phyloP scores from a whole-genome alignment of 1,284 basidiomycete species.

The Ceratobasidium sp. region DNA sequence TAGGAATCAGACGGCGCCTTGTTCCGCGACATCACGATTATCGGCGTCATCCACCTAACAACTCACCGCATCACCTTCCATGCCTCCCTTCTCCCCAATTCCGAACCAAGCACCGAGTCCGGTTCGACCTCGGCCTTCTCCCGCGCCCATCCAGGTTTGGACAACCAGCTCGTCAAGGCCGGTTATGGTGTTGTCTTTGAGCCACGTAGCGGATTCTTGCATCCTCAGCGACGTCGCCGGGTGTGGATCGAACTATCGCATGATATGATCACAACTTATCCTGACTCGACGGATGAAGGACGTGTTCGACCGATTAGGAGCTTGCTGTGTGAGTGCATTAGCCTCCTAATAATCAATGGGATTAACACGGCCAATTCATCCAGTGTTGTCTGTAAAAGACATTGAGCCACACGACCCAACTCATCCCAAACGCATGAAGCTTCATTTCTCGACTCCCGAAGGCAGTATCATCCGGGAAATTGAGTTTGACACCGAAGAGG shows the following conservation, averaged over 20 bases:
- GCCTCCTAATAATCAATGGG: not conserved
- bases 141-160: conserved; percentile 50
- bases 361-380: conserved; percentile 47
- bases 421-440: conserved; percentile 58
- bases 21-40: conserved; percentile 47
- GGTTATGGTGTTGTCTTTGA: conserved; percentile 65
- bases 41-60: conserved; percentile 72
- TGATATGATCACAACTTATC: conserved; percentile 70
- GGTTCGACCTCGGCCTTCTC: not conserved
- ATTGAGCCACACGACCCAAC: conserved; percentile 60
- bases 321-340: conserved; percentile 61
- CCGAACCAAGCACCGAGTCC: not conserved
- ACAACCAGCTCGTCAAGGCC: conserved; percentile 56
- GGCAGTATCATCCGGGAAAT: conserved; percentile 51
- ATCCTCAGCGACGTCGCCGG: not conserved
- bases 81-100: conserved; percentile 61
- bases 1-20: conserved; percentile 26
- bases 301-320: conserved; percentile 65
- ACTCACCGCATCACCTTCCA: conserved; percentile 74
- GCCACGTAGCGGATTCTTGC: conserved; percentile 17
- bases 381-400: conserved; percentile 60
- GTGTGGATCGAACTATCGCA: conserved; percentile 72
- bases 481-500: conserved; percentile 70
- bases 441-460: conserved; percentile 55
- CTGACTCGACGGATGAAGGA: conserved; percentile 66